phyloP scores from a whole-genome alignment of 1,139 yeast species.

The Maudiozyma humilis region DNA sequence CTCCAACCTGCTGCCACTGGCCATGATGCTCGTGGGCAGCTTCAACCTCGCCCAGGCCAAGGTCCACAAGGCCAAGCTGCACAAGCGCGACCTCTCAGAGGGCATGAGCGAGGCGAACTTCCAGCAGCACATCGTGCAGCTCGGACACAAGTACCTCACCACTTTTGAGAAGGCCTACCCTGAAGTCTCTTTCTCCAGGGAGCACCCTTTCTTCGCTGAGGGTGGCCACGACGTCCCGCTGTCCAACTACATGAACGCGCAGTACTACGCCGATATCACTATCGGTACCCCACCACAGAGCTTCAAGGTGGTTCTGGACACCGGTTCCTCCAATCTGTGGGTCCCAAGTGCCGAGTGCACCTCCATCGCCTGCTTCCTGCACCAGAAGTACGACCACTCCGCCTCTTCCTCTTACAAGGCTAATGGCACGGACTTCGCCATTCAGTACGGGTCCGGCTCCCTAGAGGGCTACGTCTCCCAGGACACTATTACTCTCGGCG shows the following conservation, averaged over 20 bases:
- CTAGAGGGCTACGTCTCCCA: slow-evolving; percentile 86
- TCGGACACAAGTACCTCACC: slow-evolving; percentile 64
- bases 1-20: slow-evolving; percentile 68
- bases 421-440: slow-evolving; percentile 77
- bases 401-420: slow-evolving; percentile 71
- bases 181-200: slow-evolving; percentile 24
- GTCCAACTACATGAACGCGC: slow-evolving; percentile 89
- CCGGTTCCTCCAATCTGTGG: slow-evolving; percentile 96
- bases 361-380: slow-evolving; percentile 91
- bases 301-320: slow-evolving; percentile 85
- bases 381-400: slow-evolving; percentile 78
- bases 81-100: slow-evolving; percentile 49
- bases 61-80: slow-evolving; percentile 52
- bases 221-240: slow-evolving; percentile 61
- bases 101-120: slow-evolving; percentile 56
- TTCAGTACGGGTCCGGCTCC: slow-evolving; percentile 88
- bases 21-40: slow-evolving; percentile 42
- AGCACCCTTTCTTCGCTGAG: slow-evolving; percentile 20
- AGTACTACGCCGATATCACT: slow-evolving; percentile 82
- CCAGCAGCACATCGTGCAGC: slow-evolving; percentile 56
- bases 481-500: slow-evolving; percentile 75
- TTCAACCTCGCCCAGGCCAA: slow-evolving; percentile 46
- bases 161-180: slow-evolving; percentile 43
- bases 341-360: slow-evolving; percentile 84
- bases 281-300: slow-evolving; percentile 89